phyloP scores from a whole-genome alignment of 2,329 filamentous ascomycete genomes.

The Chrysoporthe austroafricana region DNA sequence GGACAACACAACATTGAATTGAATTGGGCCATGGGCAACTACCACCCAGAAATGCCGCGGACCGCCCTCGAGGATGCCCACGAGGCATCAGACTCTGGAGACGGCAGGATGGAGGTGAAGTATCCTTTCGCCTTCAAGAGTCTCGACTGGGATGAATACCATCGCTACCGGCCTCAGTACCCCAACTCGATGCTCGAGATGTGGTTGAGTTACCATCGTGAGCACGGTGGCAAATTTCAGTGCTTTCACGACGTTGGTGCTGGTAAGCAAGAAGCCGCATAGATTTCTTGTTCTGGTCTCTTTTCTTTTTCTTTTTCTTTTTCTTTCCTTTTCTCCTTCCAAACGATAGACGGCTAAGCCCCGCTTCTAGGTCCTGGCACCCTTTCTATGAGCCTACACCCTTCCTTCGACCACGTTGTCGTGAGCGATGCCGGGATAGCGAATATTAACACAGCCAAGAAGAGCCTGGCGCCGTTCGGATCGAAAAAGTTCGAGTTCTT shows the following conservation, averaged over 20 bases:
- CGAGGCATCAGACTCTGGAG: conserved; percentile 22
- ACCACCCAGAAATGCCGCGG: not conserved
- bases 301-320: not conserved
- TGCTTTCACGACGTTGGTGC: conserved; percentile 30
- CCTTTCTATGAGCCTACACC: conserved; percentile 21
- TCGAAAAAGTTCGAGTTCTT: conserved; percentile 19
- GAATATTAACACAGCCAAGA: conserved; percentile 26
- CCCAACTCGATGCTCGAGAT: conserved; percentile 29
- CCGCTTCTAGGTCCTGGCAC: conserved; percentile 28
- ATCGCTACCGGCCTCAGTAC: conserved; percentile 30
- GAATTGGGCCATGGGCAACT: not conserved
- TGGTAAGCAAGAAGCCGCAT: conserved; percentile 17
- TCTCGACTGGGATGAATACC: conserved; percentile 32
- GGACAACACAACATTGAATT: not conserved
- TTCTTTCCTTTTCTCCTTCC: not conserved
- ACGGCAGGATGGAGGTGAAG: conserved; percentile 23
- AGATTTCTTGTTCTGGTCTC: not conserved
- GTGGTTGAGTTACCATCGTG: conserved; percentile 30
- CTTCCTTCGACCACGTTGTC: conserved; percentile 23
- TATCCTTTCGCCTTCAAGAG: conserved; percentile 32
- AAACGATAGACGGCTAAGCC: not conserved
- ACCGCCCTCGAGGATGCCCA: conserved; percentile 26
- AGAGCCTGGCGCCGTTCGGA: conserved; percentile 12
- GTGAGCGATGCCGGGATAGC: conserved; percentile 29
- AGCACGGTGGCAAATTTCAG: conserved; percentile 24